Evolutionary conservation across 495 filamentous ascomycete genomes (phyloP).

Genomic region (Astrothelium subdiscretum): DNA sequence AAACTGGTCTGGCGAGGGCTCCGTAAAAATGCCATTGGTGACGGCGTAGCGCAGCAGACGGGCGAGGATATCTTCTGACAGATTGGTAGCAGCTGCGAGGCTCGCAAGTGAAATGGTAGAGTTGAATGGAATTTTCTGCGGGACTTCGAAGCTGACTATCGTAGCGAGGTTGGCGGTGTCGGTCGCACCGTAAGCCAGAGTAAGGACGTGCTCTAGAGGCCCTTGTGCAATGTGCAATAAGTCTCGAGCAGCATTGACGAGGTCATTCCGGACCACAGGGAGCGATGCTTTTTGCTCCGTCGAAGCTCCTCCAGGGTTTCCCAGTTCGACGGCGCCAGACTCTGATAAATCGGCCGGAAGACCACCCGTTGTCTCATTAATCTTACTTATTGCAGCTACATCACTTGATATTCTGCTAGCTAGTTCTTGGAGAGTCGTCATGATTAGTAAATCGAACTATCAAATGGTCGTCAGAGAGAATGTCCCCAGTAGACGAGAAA

Average conservation of each 20-base stretch:
- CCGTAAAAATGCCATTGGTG: conserved; percentile 26
- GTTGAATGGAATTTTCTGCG: background rate
- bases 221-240: background rate
- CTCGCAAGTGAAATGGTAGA: conserved; percentile 3
- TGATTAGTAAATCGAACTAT: no score
- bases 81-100: conserved; percentile 15
- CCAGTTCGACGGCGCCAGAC: no score
- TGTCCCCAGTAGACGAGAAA: no score
- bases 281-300: background rate
- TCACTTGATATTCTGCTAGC: no score
- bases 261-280: background rate
- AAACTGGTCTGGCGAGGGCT: conserved; percentile 21
- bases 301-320: no score
- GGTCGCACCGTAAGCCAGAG: background rate
- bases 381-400: no score
- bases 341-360: no score
- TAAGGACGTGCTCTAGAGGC: background rate
- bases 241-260: background rate
- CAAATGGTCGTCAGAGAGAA: no score
- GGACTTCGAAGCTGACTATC: background rate
- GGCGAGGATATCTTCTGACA: conserved; percentile 20
- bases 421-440: no score
- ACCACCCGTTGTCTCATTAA: no score
- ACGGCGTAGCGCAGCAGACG: conserved; percentile 28
- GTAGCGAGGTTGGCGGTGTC: background rate